Conservation (phyloP, 768 basidiomycete genomes). For the Hericium erinaceus region DNA sequence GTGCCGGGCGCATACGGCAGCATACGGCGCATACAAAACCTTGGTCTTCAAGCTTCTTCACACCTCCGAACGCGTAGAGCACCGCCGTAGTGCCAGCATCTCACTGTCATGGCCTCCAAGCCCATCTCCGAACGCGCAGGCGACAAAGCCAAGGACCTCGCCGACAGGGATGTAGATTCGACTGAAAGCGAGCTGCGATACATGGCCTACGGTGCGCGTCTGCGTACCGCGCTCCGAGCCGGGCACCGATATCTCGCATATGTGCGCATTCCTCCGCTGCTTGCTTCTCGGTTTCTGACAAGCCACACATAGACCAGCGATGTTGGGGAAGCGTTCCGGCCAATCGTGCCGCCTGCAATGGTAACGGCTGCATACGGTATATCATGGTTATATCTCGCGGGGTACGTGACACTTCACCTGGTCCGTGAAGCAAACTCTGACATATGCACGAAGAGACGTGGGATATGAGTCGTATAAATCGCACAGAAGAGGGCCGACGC, state of each 20-base stretch:
- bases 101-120: neutral
- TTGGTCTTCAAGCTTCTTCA: no score
- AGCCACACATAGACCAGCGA: constrained; percentile 53
- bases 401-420: constrained; percentile 25
- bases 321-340: constrained; percentile 76
- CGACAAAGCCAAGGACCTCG: constrained; percentile 45
- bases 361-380: constrained; percentile 75
- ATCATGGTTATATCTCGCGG: constrained; percentile 73
- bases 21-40: no score
- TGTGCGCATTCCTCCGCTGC: constrained; percentile 30
- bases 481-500: constrained; percentile 53
- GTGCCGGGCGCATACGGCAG: no score
- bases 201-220: constrained; percentile 68
- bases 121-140: constrained; percentile 25
- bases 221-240: constrained; percentile 68
- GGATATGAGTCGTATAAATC: constrained; percentile 78
- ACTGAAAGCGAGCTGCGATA: constrained; percentile 64
- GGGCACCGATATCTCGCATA: constrained; percentile 69
- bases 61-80: no score
- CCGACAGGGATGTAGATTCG: constrained; percentile 54
- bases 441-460: constrained; percentile 41
- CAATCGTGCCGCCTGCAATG: constrained; percentile 60
- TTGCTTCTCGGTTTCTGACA: constrained; percentile 12
- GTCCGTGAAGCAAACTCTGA: neutral
- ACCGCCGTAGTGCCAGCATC: neutral